Evolutionary conservation across 2,329 filamentous ascomycete genomes (phyloP), one percentile per base, ranked within the genome.

Genomic region (Fusarium sp.): DNA sequence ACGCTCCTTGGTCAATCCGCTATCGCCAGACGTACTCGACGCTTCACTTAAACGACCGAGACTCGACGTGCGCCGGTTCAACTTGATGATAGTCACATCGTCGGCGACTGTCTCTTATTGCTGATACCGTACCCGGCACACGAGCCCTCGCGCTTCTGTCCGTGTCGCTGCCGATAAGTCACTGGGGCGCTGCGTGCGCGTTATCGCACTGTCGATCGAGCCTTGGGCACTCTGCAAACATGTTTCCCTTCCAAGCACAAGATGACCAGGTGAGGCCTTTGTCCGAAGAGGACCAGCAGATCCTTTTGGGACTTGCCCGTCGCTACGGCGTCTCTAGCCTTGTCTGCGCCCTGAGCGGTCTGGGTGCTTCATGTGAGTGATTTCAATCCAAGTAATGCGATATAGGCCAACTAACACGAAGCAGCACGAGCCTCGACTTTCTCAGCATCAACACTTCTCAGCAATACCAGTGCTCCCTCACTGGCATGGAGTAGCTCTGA

Each of bases 401-500:
- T 54, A 15, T 51, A 39, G 45, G 36, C 34, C 2, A 24, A 50
- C 64, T 73, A 43, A 73, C 61, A 67, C 44, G 9, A n/a, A n/a
- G 43, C 57, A 82, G 80, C 80, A 9, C 80, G 79, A 40, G 75
- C 78, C 51, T 83, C 81, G 6, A 79, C 77, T 14, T 74, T 81
- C 22, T 82, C 80, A n/a, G 77, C 79, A 47, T 78, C 75, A 21
- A 82, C 80, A 14, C 71, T 82, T 21, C 75, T 81, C 61, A 83
- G 80, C 74, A 80, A 76, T 63, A 74, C 77, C 21, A 81, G 78
- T 66, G 80, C 78, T 8, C 80, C 81, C 7, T 82, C 81, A 8
- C 71, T 82, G 53, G 78, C 77, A 19, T 83, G 80, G 79, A 81
- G 80, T 57, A 79, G 76, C 52, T 82, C 81, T 9, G 80, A 81